These are phyloP conservation scores for Pseudophaeomoniella oleicola DNA, from an alignment of 2,329 filamentous ascomycete species.

Conservation along the genomic window DNA sequence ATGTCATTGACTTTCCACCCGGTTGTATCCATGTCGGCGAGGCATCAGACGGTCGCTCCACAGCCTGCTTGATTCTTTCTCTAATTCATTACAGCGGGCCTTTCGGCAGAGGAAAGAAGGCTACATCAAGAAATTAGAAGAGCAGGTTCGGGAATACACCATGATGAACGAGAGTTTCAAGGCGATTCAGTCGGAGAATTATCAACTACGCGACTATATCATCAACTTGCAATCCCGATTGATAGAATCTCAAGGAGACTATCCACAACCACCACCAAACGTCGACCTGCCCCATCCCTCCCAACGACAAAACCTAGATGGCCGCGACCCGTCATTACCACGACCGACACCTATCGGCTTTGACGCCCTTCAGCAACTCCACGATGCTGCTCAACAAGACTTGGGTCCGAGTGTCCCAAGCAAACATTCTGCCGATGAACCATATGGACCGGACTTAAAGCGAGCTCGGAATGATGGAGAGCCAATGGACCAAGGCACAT, in stretches of 20 bases:
- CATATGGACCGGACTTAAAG: not conserved
- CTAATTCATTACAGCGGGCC: constrained; percentile 51
- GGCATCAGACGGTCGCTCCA: too few species aligned
- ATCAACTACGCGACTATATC: constrained; percentile 80
- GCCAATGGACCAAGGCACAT: not conserved
- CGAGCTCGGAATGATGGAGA: not conserved
- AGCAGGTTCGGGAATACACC: constrained; percentile 71
- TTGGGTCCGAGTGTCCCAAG: not conserved
- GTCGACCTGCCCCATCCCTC: constrained; percentile 12
- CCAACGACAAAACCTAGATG: constrained; percentile 4
- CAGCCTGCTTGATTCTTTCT: too few species aligned
- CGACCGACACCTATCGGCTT: not conserved
- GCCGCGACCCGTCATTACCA: not conserved
- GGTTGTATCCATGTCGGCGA: too few species aligned
- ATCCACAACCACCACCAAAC: constrained; percentile 36
- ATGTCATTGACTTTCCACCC: constrained; percentile 1
- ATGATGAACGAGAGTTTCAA: constrained; percentile 66
- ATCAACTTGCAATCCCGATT: constrained; percentile 78
- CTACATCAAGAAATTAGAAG: constrained; percentile 95
- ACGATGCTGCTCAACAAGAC: not conserved
- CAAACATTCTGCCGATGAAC: not conserved
- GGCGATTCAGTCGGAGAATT: constrained; percentile 74
- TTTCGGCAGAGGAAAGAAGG: constrained; percentile 96
- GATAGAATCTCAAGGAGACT: constrained; percentile 68
- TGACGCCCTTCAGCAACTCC: not conserved